Conservation (phyloP, 2,329 filamentous ascomycete genomes). For the Penicillium sp. region DNA sequence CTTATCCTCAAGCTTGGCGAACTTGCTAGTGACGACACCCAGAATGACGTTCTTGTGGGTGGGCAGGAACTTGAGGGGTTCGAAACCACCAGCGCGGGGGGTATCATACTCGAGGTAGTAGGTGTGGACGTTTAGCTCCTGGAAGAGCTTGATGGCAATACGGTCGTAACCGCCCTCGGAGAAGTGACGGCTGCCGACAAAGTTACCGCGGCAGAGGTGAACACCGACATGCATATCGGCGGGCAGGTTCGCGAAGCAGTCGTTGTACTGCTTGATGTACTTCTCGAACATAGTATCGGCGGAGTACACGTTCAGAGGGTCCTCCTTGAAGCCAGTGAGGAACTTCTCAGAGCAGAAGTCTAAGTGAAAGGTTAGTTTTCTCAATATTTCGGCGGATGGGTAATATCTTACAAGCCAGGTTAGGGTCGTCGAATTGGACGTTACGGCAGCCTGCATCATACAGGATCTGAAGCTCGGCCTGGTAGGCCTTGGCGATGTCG, state of each 20-base stretch:
- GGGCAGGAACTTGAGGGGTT: slow-evolving; percentile 61
- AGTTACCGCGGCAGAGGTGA: slow-evolving; percentile 68
- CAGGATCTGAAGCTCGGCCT: slow-evolving; percentile 59
- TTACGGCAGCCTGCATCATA: slow-evolving; percentile 64
- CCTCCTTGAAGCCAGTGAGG: slow-evolving; percentile 66
- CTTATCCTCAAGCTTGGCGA: slow-evolving; percentile 61
- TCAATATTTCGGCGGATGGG: neutral
- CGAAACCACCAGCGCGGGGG: slow-evolving; percentile 62
- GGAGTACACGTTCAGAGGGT: slow-evolving; percentile 64
- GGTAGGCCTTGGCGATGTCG: slow-evolving; percentile 65
- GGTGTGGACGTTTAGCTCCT: slow-evolving; percentile 61
- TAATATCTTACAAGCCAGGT: slow-evolving; percentile 57
- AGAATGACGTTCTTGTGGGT: slow-evolving; percentile 63
- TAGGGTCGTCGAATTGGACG: slow-evolving; percentile 67
- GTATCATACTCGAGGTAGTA: slow-evolving; percentile 72
- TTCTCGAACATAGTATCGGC: slow-evolving; percentile 70
- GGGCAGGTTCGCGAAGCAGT: slow-evolving; percentile 62
- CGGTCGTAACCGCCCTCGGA: slow-evolving; percentile 65
- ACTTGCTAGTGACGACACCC: slow-evolving; percentile 63
- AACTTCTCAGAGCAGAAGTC: slow-evolving; percentile 74
- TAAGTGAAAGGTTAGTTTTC: slow-evolving; percentile 29
- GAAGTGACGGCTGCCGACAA: slow-evolving; percentile 64
- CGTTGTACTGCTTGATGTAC: slow-evolving; percentile 76
- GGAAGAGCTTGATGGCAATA: slow-evolving; percentile 65
- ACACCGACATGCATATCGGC: slow-evolving; percentile 73